Evolutionary conservation across 2,329 filamentous ascomycete species (phyloP), one percentile per base, ranked within the genome.

Genomic region (Claviceps digitariae): DNA sequence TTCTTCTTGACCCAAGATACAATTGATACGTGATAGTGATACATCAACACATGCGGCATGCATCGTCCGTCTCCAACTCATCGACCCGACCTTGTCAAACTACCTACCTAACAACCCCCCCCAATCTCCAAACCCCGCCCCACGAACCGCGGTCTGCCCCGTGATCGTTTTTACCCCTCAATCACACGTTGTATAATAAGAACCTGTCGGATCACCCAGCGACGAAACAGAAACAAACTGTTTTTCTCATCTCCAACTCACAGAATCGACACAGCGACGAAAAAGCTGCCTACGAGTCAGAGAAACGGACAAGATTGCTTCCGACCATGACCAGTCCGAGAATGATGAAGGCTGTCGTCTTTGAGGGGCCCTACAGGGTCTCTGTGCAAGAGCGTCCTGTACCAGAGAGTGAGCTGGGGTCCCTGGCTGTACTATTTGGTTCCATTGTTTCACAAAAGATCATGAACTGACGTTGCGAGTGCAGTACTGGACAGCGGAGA

Each of bases 311-410:
- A 40, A 40, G n/a, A 27, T 48, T 12, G 17, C 10, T 36, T n/a
- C 41, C 41, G 15, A 55, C n/a, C 41, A 66, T 73, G 66, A 62
- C 66, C 51, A 54, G 65, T 7, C 63, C 67, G 29, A 61, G 63
- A 38, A 87, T 79, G 0, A 95, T 96, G 90, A 86, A 87, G 67
- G 89, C 89, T 31, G 87, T 96, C 31, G 79, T 95, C 52, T 94
- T 95, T 71, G 84, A 91, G 57, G 88, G 85, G 2, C 84, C 86
- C 4, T 76, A 79, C 62, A 82, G 87, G 63, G 77, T 95, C 52
- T 83, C 78, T 1, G 70, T 96, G 53, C 85, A 95, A 69, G 81
- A 93, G 55, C 78, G 87, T 21, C 89, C 89, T 0, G 76, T 91
- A 13, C 90, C 90, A 1, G 78, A 80, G 59, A 76, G 76, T 67